Percentiles rank a stretch among this genome's conserved stretches.
phyloP scores from a whole-genome alignment of 768 basidiomycete species.

The Rhizopogon vesiculosus region DNA sequence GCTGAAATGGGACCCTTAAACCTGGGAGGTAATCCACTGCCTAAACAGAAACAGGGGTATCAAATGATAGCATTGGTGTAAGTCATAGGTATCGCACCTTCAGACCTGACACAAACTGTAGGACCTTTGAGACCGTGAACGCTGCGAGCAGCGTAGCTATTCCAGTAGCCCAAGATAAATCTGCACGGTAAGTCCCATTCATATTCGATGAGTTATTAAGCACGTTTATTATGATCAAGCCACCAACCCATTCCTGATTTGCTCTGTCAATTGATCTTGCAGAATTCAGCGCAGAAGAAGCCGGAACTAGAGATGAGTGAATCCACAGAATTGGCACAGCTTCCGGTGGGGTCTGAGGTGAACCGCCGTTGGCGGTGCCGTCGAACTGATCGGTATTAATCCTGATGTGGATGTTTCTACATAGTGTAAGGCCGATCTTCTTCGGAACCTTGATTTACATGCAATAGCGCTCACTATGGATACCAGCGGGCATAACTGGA shows the following conservation, averaged over 20 bases:
- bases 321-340: too few relatives aligned
- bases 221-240: background rate
- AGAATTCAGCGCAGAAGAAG: background rate
- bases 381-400: too few relatives aligned
- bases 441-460: too few relatives aligned
- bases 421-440: too few relatives aligned
- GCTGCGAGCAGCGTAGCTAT: background rate
- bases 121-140: slow-evolving; percentile 7
- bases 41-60: background rate
- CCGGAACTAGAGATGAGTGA: too few relatives aligned
- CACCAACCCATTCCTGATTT: background rate
- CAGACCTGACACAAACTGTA: slow-evolving; percentile 12
- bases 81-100: slow-evolving; percentile 8
- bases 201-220: too few relatives aligned
- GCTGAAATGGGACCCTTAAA: slow-evolving; percentile 15
- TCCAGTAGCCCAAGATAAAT: slow-evolving; percentile 5
- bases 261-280: too few relatives aligned
- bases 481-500: too few relatives aligned
- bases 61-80: background rate
- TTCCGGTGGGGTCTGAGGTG: too few relatives aligned
- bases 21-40: slow-evolving; percentile 15
- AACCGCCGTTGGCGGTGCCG: too few relatives aligned
- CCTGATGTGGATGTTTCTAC: too few relatives aligned
- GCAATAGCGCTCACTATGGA: too few relatives aligned
- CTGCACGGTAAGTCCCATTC: background rate